These are phyloP conservation scores for Ogataea hybrid DNA, from an alignment of 1,139 yeast species.

Conservation along the genomic window DNA sequence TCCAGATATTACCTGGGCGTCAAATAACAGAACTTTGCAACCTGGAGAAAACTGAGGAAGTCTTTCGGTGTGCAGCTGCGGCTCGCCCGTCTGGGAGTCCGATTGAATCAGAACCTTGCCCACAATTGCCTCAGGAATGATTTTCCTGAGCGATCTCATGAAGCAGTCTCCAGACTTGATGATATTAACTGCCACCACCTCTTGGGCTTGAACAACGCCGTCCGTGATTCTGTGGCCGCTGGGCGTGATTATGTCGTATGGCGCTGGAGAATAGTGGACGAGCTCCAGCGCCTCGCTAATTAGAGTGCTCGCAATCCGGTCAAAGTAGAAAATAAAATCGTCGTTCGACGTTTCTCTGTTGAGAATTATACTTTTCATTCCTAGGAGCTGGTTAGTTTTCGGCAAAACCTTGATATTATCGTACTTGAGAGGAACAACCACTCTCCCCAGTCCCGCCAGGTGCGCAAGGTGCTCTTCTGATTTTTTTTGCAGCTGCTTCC, in stretches of 20 bases:
- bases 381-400: conserved; percentile 64
- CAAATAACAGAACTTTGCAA: conserved; percentile 65
- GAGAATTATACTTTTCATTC: conserved; percentile 69
- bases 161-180: conserved; percentile 94
- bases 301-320: conserved; percentile 70
- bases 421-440: conserved; percentile 22
- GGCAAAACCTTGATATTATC: conserved; percentile 41
- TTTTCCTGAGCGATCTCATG: conserved; percentile 68
- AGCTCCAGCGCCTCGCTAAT: conserved; percentile 66
- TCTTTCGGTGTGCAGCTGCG: conserved; percentile 77
- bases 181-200: conserved; percentile 70
- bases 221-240: conserved; percentile 32
- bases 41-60: conserved; percentile 41
- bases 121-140: conserved; percentile 72
- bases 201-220: conserved; percentile 46
- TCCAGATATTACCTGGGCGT: conserved; percentile 88
- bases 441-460: conserved; percentile 51
- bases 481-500: conserved; percentile 65
- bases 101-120: conserved; percentile 89
- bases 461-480: conserved; percentile 64
- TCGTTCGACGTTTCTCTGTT: conserved; percentile 55
- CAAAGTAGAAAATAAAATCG: conserved; percentile 83
- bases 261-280: conserved; percentile 30
- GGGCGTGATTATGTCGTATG: conserved; percentile 44
- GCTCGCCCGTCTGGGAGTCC: conserved; percentile 88